A percentile compares a stretch with the other conserved stretches of the same genome.
Evolutionary conservation across 1,139 yeast genomes (phyloP).

Genomic region (Suhomyces taliae): DNA sequence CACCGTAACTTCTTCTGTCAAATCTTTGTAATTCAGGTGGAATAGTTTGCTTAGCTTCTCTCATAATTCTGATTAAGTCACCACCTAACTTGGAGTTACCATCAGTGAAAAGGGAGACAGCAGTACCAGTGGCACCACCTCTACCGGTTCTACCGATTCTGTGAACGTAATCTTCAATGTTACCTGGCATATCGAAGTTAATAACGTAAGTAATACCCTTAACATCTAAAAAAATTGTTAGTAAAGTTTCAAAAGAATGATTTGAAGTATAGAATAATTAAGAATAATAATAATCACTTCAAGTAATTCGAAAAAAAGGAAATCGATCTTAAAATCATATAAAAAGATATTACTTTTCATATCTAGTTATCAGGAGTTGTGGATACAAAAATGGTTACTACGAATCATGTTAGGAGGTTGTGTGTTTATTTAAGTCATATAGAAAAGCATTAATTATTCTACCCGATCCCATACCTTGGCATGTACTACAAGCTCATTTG

Average conservation of each 20-base stretch:
- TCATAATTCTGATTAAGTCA: slow-evolving; percentile 83
- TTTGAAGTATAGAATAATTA: no score
- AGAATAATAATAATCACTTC: not conserved
- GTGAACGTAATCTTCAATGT: slow-evolving; percentile 96
- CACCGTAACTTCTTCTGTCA: slow-evolving; percentile 55
- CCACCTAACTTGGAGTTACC: slow-evolving; percentile 87
- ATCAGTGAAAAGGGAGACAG: slow-evolving; percentile 90
- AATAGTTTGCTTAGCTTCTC: slow-evolving; percentile 92
- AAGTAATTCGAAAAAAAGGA: no score
- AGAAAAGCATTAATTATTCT: slow-evolving; percentile 16
- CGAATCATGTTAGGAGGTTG: slow-evolving; percentile 9
- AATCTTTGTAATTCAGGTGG: slow-evolving; percentile 62
- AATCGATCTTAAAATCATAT: no score
- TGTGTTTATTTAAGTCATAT: slow-evolving; percentile 14
- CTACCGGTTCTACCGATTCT: slow-evolving; percentile 98
- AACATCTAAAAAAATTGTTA: slow-evolving; percentile 66
- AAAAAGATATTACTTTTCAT: no score
- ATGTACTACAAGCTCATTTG: not conserved
- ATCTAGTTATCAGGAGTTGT: slow-evolving; percentile 1
- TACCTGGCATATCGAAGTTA: slow-evolving; percentile 97
- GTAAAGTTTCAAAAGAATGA: slow-evolving; percentile 15
- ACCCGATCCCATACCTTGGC: slow-evolving; percentile 5
- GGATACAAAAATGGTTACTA: slow-evolving; percentile 4
- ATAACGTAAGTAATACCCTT: slow-evolving; percentile 93
- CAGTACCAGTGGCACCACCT: slow-evolving; percentile 96